Evolutionary conservation across 768 basidiomycete genomes (phyloP).

Genomic region (Dentipellis fragilis): DNA sequence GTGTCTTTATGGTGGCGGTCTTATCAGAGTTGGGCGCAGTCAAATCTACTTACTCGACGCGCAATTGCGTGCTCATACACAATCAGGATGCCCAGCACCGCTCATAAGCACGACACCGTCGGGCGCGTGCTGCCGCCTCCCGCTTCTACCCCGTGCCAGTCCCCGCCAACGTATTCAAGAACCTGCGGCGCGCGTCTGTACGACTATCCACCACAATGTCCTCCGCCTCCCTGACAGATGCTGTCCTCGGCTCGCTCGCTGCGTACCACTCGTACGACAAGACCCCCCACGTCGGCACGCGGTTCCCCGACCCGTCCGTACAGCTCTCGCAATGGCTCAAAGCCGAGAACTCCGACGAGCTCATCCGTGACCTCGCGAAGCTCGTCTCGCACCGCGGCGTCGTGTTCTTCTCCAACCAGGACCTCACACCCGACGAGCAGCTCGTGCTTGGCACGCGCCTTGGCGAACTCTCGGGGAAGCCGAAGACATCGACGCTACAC

Average conservation of each 20-base stretch:
- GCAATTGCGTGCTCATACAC: too few species aligned
- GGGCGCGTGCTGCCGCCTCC: too few species aligned
- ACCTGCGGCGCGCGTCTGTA: background rate
- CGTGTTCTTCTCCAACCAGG: slow-evolving; percentile 53
- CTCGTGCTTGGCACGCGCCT: slow-evolving; percentile 37
- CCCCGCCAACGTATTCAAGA: too few species aligned
- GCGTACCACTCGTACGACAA: slow-evolving; percentile 26
- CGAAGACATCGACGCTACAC: slow-evolving; percentile 37
- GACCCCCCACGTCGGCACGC: slow-evolving; percentile 51
- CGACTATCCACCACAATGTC: slow-evolving; percentile 15
- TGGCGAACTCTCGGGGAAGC: slow-evolving; percentile 41
- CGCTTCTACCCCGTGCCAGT: too few species aligned
- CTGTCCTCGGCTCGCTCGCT: slow-evolving; percentile 27
- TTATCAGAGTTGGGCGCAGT: too few species aligned
- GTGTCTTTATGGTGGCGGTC: too few species aligned
- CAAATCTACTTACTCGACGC: too few species aligned
- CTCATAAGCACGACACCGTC: too few species aligned
- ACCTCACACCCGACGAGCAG: slow-evolving; percentile 40
- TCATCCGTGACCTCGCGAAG: slow-evolving; percentile 43
- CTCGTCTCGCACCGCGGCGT: slow-evolving; percentile 49
- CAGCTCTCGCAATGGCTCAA: slow-evolving; percentile 38
- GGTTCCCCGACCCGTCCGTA: slow-evolving; percentile 32
- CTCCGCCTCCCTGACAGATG: slow-evolving; percentile 16
- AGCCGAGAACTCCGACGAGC: slow-evolving; percentile 36
- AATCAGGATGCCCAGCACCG: too few species aligned